Evolutionary conservation across 164 flowering plant genomes (phyloP).

Genomic region (Nymphaea thermarum): DNA sequence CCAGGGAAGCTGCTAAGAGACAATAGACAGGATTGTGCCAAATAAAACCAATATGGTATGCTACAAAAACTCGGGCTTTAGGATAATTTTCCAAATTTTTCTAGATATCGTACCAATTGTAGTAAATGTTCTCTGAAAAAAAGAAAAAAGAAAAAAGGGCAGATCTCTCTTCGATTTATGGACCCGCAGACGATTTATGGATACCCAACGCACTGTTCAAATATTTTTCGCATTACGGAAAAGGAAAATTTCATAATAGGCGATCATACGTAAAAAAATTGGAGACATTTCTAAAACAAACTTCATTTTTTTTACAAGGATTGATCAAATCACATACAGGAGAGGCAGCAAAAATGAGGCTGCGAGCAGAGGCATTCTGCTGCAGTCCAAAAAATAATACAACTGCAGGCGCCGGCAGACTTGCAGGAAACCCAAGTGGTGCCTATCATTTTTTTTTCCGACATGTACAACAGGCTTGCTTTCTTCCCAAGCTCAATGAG

Average conservation of each 20-base stretch:
- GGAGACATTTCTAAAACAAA: neutral
- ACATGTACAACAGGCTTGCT: slow-evolving; percentile 1
- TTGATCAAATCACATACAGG: neutral
- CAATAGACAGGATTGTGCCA: too few relatives aligned
- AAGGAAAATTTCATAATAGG: neutral
- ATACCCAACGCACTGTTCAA: too few relatives aligned
- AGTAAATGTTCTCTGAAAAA: too few relatives aligned
- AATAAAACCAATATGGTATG: too few relatives aligned
- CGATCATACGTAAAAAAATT: neutral
- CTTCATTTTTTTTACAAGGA: neutral
- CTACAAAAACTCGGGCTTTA: too few relatives aligned
- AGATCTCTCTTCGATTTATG: too few relatives aligned
- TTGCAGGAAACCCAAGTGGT: neutral
- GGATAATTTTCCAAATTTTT: too few relatives aligned
- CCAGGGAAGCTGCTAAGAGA: too few relatives aligned
- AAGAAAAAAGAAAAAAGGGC: too few relatives aligned
- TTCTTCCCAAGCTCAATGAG: neutral
- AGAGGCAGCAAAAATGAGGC: slow-evolving; percentile 1
- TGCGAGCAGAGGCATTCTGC: neutral
- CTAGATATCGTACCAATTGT: too few relatives aligned
- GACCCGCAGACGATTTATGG: too few relatives aligned
- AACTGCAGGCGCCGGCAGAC: neutral
- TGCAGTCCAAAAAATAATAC: neutral
- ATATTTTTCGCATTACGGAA: too few relatives aligned
- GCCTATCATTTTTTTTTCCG: neutral